phyloP scores from a whole-genome alignment of 2,329 filamentous ascomycete genomes.

The Malbranchea zuffiana region DNA sequence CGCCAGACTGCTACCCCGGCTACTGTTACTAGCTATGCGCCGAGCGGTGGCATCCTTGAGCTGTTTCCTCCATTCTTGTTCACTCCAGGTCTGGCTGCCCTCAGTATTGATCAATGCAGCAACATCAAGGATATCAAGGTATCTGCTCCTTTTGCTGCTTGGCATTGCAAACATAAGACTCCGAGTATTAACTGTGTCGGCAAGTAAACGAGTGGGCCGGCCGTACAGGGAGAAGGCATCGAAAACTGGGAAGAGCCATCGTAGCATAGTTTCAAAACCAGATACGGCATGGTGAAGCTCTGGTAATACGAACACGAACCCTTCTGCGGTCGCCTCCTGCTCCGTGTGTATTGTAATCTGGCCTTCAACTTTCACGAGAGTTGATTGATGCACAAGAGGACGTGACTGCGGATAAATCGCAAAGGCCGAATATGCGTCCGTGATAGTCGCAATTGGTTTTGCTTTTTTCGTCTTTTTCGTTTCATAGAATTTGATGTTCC shows the following conservation, averaged over 20 bases:
- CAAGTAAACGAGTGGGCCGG: conserved; percentile 72
- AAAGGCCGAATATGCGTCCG: conserved; percentile 81
- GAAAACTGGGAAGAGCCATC: conserved; percentile 86
- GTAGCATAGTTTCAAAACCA: conserved; percentile 90
- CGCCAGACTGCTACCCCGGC: conserved; percentile 56
- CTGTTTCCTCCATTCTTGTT: conserved; percentile 79
- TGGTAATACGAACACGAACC: conserved; percentile 97
- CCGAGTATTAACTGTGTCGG: conserved; percentile 73
- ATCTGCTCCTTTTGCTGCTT: conserved; percentile 74
- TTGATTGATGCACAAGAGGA: conserved; percentile 86
- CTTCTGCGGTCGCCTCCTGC: conserved; percentile 56
- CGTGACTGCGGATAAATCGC: conserved; percentile 94
- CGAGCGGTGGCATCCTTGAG: conserved; percentile 74
- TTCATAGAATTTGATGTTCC: conserved; percentile 91
- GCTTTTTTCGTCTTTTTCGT: conserved; percentile 88
- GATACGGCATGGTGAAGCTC: conserved; percentile 83
- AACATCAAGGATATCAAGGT: conserved; percentile 81
- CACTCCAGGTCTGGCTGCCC: conserved; percentile 66
- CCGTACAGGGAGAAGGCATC: conserved; percentile 89
- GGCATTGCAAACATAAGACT: conserved; percentile 99
- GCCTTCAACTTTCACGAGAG: conserved; percentile 86
- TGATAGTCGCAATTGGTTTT: conserved; percentile 80
- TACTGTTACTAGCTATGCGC: conserved; percentile 23
- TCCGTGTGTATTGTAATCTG: conserved; percentile 76
- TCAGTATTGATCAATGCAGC: conserved; percentile 65